A percentile compares a stretch with the other conserved stretches of the same genome.
Conservation (phyloP, 1,139 yeast genomes). For the Debaryomycetaceae sp. region DNA sequence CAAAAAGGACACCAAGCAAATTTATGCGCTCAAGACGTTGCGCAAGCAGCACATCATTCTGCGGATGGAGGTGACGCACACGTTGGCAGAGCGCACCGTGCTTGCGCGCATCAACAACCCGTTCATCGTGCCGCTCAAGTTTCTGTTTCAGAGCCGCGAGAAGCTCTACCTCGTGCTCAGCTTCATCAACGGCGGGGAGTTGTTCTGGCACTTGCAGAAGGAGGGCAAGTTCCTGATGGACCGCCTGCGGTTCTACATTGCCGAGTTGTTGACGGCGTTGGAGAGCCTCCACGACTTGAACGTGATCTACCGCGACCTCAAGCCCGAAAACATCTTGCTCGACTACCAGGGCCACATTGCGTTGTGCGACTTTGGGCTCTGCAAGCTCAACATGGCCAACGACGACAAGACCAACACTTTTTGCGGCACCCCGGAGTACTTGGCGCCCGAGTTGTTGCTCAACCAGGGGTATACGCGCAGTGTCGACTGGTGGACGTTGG, state of each 20-base stretch:
- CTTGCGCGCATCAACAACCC: constrained; percentile 91
- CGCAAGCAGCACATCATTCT: constrained; percentile 93
- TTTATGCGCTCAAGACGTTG: constrained; percentile 89
- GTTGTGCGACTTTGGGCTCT: constrained; percentile 91
- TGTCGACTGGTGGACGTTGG: constrained; percentile 98
- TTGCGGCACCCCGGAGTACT: constrained; percentile 95
- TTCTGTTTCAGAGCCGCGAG: constrained; percentile 94
- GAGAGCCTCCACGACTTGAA: constrained; percentile 88
- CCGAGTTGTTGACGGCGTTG: constrained; percentile 87
- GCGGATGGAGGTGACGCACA: constrained; percentile 92
- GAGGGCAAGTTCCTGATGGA: constrained; percentile 88
- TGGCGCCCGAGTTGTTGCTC: constrained; percentile 88
- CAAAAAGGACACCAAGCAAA: constrained; percentile 89
- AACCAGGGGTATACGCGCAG: constrained; percentile 93
- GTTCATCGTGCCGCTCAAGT: constrained; percentile 96
- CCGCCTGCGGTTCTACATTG: constrained; percentile 88
- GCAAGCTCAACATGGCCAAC: constrained; percentile 88
- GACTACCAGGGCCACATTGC: constrained; percentile 98
- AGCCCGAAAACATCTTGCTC: constrained; percentile 89
- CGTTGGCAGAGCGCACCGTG: constrained; percentile 93
- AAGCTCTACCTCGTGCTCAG: constrained; percentile 86
- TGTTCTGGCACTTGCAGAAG: constrained; percentile 89
- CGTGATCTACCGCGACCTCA: constrained; percentile 90
- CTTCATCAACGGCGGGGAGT: constrained; percentile 95
- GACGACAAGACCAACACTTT: constrained; percentile 89